These are phyloP conservation scores for Nissolia schottii DNA, from an alignment of 306 rosid species.

Conservation along the genomic window DNA sequence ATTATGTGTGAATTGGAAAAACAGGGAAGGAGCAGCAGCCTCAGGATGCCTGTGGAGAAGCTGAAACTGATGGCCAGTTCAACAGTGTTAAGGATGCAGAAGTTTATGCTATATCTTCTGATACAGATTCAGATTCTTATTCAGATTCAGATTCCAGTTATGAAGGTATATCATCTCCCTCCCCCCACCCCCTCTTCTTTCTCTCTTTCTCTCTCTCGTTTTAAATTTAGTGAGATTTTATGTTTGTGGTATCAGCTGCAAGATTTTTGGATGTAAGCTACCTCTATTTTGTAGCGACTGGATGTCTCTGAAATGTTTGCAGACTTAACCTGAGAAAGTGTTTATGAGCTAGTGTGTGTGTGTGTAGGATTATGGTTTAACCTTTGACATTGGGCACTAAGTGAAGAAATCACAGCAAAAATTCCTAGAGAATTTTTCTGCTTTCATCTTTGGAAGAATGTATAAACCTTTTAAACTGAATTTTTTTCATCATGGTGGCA, in stretches of 20 bases:
- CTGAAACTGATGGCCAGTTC: not conserved
- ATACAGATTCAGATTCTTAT: not conserved
- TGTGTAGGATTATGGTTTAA: not conserved
- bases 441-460: not conserved
- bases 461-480: not conserved
- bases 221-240: not conserved
- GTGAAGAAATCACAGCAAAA: not conserved
- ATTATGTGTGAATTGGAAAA: not conserved
- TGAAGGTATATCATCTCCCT: constrained; percentile 9
- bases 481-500: not conserved
- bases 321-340: not conserved
- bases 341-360: not conserved
- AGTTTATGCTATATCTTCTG: not conserved
- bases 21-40: constrained; percentile 23
- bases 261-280: not conserved
- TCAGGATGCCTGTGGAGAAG: not conserved
- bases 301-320: not conserved
- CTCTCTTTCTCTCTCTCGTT: not conserved
- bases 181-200: no score
- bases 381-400: not conserved
- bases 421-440: not conserved
- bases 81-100: constrained; percentile 13
- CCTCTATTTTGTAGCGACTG: not conserved
- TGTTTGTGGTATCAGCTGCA: not conserved
- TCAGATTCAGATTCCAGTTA: not conserved